A percentile compares a stretch with the other conserved stretches of the same genome.
phyloP scores from a whole-genome alignment of 129 eudicot species.

The Centella asiatica region DNA sequence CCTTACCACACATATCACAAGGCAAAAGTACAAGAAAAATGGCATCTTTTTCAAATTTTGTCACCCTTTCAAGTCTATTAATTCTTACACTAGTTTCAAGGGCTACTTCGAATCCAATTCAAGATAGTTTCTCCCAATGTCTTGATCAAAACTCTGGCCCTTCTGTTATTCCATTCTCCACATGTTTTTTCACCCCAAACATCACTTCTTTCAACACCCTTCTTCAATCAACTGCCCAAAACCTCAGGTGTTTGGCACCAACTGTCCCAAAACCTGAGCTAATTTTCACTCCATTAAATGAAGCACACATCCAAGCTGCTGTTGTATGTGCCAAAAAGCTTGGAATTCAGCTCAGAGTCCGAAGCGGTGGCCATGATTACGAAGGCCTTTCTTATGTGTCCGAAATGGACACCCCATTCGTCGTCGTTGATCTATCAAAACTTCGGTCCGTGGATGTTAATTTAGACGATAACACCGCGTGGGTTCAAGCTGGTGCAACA shows the following conservation, averaged over 20 bases:
- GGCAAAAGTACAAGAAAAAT: neutral
- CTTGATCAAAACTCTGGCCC: neutral
- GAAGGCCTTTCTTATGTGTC: conserved; percentile 8
- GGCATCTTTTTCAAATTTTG: neutral
- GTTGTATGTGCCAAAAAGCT: conserved; percentile 3
- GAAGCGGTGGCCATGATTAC: conserved; percentile 13
- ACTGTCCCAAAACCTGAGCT: conserved; percentile 6
- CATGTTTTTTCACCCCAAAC: conserved; percentile 4
- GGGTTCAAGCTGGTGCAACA: conserved; percentile 11
- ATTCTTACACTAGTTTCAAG: neutral
- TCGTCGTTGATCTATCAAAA: neutral
- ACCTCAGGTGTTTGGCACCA: conserved; percentile 8
- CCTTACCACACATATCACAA: neutral
- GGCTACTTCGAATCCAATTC: conserved; percentile 2
- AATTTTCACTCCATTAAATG: conserved; percentile 7
- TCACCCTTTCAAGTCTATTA: neutral
- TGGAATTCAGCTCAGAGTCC: conserved; percentile 8
- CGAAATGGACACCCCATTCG: neutral
- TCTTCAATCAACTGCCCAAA: conserved; percentile 11
- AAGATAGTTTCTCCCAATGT: conserved; percentile 4
- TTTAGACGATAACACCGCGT: conserved; percentile 3
- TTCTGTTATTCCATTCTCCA: conserved; percentile 1
- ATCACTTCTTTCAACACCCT: conserved; percentile 1
- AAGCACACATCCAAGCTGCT: conserved; percentile 1
- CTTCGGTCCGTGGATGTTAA: conserved; percentile 1